Conservation (phyloP, 2,329 filamentous ascomycete genomes). For the Aspergillus sp. region DNA sequence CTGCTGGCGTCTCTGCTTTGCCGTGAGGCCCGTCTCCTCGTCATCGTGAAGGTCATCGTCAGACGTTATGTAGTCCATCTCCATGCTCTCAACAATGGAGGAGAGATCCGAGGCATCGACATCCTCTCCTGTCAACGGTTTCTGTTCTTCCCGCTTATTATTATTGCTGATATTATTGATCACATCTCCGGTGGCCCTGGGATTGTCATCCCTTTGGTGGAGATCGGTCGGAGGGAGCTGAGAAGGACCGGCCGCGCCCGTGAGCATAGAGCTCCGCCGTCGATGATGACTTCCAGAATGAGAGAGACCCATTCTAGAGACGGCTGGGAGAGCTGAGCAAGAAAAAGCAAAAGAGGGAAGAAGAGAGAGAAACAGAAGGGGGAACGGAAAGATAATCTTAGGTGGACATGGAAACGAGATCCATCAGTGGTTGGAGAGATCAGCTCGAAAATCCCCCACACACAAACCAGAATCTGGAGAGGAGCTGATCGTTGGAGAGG, state of each 20-base stretch:
- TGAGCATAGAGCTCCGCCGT: slow-evolving; percentile 32
- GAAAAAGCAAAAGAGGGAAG: background rate
- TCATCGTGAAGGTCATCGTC: slow-evolving; percentile 73
- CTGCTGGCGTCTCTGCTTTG: slow-evolving; percentile 55
- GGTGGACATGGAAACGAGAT: background rate
- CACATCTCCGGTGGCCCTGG: slow-evolving; percentile 17
- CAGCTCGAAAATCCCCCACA: background rate
- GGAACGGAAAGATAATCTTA: no score
- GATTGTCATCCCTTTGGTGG: slow-evolving; percentile 23
- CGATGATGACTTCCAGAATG: slow-evolving; percentile 29
- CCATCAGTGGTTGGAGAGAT: background rate
- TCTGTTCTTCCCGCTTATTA: slow-evolving; percentile 28
- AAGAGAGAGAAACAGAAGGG: background rate
- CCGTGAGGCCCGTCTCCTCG: slow-evolving; percentile 80
- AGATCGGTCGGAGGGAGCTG: slow-evolving; percentile 23
- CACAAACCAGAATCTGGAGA: background rate
- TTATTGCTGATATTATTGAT: slow-evolving; percentile 9
- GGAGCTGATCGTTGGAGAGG: background rate
- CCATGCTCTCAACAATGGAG: slow-evolving; percentile 41
- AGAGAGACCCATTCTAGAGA: slow-evolving; percentile 25
- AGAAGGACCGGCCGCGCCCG: slow-evolving; percentile 45
- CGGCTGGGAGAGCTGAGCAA: background rate
- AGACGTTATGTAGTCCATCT: slow-evolving; percentile 52
- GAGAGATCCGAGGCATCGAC: slow-evolving; percentile 35
- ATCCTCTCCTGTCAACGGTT: slow-evolving; percentile 26